phyloP scores from a whole-genome alignment of 2,329 filamentous ascomycete genomes.

The Arachnopeziza araneosa region DNA sequence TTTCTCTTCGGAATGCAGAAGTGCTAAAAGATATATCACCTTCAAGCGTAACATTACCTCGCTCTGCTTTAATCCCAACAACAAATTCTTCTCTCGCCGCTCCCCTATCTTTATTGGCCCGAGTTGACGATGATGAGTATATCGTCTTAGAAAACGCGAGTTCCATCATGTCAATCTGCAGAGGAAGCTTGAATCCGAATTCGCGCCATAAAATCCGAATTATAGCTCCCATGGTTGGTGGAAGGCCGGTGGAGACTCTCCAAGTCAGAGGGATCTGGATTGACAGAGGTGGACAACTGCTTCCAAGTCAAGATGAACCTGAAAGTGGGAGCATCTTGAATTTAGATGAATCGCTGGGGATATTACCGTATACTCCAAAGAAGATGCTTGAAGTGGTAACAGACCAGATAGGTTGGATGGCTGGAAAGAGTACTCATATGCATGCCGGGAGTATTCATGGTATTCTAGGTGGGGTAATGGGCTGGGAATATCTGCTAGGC shows the following conservation, averaged over 20 bases:
- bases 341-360: neutral
- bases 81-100: constrained; percentile 14
- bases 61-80: constrained; percentile 8
- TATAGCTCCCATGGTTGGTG: constrained; percentile 23
- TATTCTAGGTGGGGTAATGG: constrained; percentile 25
- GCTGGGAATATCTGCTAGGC: constrained; percentile 33
- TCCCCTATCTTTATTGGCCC: constrained; percentile 23
- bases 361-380: neutral
- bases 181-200: constrained; percentile 11
- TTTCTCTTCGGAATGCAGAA: constrained; percentile 19
- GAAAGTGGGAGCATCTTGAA: neutral
- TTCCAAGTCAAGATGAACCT: constrained; percentile 5
- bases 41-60: neutral
- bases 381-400: constrained; percentile 31
- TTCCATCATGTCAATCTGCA: constrained; percentile 14
- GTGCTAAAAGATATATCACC: neutral
- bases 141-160: constrained; percentile 22
- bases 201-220: constrained; percentile 19
- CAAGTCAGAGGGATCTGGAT: constrained; percentile 25
- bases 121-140: constrained; percentile 25
- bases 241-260: constrained; percentile 15
- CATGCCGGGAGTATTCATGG: constrained; percentile 6
- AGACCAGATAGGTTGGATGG: constrained; percentile 24
- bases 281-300: constrained; percentile 17
- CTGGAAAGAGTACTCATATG: constrained; percentile 10